Conservation (phyloP, 345 rosid genomes). For the Geranium rotundifolium region DNA sequence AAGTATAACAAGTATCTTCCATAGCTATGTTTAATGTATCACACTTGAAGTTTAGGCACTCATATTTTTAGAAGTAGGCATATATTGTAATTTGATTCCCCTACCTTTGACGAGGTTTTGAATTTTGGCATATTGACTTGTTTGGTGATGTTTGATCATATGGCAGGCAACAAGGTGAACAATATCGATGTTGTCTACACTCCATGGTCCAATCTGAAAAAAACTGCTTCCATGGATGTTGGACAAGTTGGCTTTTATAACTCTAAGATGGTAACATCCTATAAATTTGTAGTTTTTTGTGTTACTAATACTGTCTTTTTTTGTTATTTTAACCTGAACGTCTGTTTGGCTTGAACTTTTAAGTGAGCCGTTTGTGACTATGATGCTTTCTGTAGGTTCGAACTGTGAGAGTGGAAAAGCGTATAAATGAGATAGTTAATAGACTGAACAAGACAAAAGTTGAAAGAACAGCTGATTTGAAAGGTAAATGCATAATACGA, state of each 20-base stretch:
- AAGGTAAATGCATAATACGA: constrained; percentile 31
- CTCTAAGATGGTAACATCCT: constrained; percentile 59
- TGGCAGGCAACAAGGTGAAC: constrained; percentile 89
- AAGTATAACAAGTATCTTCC: no score
- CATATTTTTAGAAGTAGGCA: no score
- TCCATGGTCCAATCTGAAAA: constrained; percentile 92
- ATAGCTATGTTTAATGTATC: no score
- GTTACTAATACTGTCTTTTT: no score
- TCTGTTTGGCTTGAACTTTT: not conserved
- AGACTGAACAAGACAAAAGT: constrained; percentile 90
- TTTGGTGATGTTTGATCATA: not conserved
- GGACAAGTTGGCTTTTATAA: constrained; percentile 97
- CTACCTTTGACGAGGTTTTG: no score
- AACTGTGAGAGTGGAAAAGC: constrained; percentile 84
- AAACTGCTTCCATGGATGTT: constrained; percentile 94
- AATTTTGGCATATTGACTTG: not conserved
- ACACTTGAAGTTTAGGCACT: no score
- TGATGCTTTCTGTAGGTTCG: constrained; percentile 46
- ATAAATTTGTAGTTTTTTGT: no score
- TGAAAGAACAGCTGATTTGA: constrained; percentile 85
- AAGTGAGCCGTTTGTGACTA: constrained; percentile 7
- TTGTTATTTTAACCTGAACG: not conserved
- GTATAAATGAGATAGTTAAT: constrained; percentile 81
- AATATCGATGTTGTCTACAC: constrained; percentile 93
- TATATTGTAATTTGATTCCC: no score